Conservation (phyloP, 2,329 filamentous ascomycete genomes). For the Nemania bipapillata region DNA sequence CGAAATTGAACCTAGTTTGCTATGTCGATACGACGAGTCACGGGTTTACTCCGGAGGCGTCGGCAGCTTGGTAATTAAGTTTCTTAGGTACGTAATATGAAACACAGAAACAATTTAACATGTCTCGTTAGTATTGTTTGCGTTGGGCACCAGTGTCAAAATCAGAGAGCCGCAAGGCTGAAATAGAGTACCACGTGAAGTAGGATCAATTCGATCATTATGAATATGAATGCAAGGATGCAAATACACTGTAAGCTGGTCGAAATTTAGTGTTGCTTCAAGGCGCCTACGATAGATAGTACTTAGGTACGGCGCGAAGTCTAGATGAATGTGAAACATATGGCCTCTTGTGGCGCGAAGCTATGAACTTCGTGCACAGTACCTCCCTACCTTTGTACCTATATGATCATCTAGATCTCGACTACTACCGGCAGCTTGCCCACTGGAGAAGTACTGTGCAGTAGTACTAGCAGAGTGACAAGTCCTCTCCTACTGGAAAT, state of each 20-base stretch:
- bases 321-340: background rate
- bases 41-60: background rate
- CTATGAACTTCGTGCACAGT: background rate
- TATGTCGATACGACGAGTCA: background rate
- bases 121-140: no score
- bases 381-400: no score
- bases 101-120: no score
- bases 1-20: conserved; percentile 3
- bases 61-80: background rate
- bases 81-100: background rate
- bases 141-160: no score
- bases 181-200: no score
- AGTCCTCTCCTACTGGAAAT: background rate
- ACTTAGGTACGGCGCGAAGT: background rate
- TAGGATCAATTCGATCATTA: no score
- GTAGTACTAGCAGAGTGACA: background rate
- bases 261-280: no score
- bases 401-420: background rate
- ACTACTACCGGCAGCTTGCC: background rate
- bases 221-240: no score
- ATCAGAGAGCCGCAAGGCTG: no score
- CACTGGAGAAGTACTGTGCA: background rate
- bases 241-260: no score
- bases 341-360: background rate
- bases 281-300: no score